phyloP scores from a whole-genome alignment of 768 basidiomycete genomes.

The Phlebiopsis gigantea region DNA sequence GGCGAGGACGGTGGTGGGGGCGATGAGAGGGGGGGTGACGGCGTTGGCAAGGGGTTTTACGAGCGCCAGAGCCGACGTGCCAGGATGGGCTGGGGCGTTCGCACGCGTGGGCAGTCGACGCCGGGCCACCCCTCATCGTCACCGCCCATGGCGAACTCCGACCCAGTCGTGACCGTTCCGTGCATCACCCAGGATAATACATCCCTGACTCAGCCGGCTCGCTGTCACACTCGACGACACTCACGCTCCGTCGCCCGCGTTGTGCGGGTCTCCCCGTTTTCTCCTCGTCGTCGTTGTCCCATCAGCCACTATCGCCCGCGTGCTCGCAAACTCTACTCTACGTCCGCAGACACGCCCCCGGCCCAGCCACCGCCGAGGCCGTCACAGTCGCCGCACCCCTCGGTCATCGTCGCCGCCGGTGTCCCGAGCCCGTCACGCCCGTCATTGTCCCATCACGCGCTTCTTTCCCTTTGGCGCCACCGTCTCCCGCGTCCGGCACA shows the following conservation, averaged over 20 bases:
- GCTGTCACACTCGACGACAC: slow-evolving; percentile 9
- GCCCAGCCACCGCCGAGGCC: slow-evolving; percentile 3
- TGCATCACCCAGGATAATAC: slow-evolving; percentile 15
- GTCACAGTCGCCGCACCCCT: slow-evolving; percentile 2
- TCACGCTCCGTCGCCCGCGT: slow-evolving; percentile 10
- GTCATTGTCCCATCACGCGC: slow-evolving; percentile 17
- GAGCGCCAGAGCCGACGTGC: slow-evolving; percentile 33
- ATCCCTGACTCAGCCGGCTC: slow-evolving; percentile 18
- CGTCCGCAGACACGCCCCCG: slow-evolving; percentile 2
- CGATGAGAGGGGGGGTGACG: slow-evolving; percentile 23
- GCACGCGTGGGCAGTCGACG: slow-evolving; percentile 32
- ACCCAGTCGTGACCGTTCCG: slow-evolving; percentile 17
- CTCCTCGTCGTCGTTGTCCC: slow-evolving; percentile 1
- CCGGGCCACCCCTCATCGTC: slow-evolving; percentile 30
- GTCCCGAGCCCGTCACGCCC: slow-evolving; percentile 12
- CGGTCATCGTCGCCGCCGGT: slow-evolving; percentile 17
- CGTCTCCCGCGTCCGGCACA: neutral
- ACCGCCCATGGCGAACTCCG: slow-evolving; percentile 33
- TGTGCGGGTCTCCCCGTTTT: slow-evolving; percentile 8
- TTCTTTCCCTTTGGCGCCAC: neutral
- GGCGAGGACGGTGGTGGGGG: slow-evolving; percentile 22
- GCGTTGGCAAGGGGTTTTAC: slow-evolving; percentile 28
- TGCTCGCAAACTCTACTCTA: slow-evolving; percentile 8
- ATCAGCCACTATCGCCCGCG: slow-evolving; percentile 3
- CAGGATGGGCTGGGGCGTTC: slow-evolving; percentile 29